Evolutionary conservation across 2,329 filamentous ascomycete genomes (phyloP).

Genomic region (Diaporthe humulicola): DNA sequence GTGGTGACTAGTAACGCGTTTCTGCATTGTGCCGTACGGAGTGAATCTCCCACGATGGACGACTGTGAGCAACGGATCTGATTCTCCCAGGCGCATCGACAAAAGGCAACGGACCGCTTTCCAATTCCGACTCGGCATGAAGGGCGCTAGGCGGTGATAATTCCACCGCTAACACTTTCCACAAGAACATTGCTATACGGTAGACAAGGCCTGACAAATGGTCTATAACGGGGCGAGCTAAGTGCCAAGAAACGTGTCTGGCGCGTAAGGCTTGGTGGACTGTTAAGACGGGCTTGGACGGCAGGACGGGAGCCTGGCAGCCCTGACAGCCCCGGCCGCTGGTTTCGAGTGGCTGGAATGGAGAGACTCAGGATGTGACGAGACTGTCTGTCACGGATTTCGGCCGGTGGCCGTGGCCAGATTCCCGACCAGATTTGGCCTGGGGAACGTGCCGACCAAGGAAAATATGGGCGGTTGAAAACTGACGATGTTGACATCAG

Average conservation of each 20-base stretch:
- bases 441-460: neutral
- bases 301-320: neutral
- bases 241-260: constrained; percentile 22
- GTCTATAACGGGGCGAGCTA: neutral
- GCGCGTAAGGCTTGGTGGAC: constrained; percentile 18
- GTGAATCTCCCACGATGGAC: neutral
- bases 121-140: neutral
- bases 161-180: neutral
- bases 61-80: constrained; percentile 4
- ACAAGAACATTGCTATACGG: too few relatives aligned
- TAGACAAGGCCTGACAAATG: too few relatives aligned
- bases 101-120: neutral
- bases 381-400: neutral
- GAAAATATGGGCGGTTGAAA: constrained; percentile 3
- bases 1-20: neutral
- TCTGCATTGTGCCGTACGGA: neutral
- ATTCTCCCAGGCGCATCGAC: constrained; percentile 11
- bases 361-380: neutral
- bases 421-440: neutral
- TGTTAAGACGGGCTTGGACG: too few relatives aligned
- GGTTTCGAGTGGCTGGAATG: constrained; percentile 11
- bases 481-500: constrained; percentile 30
- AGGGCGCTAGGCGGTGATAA: constrained; percentile 8
- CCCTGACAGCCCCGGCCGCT: too few relatives aligned
- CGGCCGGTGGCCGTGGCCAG: constrained; percentile 3